Base-by-base conservation (phyloP, 768 basidiomycete species). In the Suillus ampliporus region DNA sequence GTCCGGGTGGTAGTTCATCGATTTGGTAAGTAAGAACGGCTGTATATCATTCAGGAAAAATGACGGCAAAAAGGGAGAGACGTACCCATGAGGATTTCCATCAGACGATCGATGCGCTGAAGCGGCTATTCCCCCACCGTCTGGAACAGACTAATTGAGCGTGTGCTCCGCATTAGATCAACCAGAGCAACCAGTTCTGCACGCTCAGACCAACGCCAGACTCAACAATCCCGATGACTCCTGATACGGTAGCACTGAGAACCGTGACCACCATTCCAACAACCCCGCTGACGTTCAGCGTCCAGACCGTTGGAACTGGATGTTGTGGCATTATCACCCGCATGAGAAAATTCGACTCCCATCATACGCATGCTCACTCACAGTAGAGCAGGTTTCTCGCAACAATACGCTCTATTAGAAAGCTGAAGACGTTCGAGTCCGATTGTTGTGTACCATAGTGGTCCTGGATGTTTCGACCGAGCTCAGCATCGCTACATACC, bases 381-480 rank as follows among this genome's bases (percentile, higher is more conserved):
- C 3, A 99, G 85, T 1, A 97, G 72, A 1, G 86, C 82, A 0
- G 97, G 97, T 63, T 91, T 95, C 75, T 97, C 95, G 94, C 94
- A 10, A 95, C 84, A 7, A 98, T 79, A n/a, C 95, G 85, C 68
- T 94, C 94, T 60, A 98, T 84, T 46, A 99, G 82, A 15, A 87
- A 85, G 9, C 81, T 85, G 70, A 96, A 91, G 13, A 93, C 84
- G 58, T 90, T 89, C 17, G 90, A 87, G 41, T 85, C 85, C 0
- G 81, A 73, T 61, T 84, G 80, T 57, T 79, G 74, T 1, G 86
- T 81, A 70, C 93, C 92, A 68, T 93, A 94, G 4, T 87, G 84
- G 59, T 85, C 83, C 89, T 90, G 95, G n/a, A 94, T 80, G 63
- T 84, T 86, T 38, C 90, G 84, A 77, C 93, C 86, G 8, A 94